Evolutionary conservation across 805 yeast species (phyloP).

Genomic region (Brettanomyces anomalus): DNA sequence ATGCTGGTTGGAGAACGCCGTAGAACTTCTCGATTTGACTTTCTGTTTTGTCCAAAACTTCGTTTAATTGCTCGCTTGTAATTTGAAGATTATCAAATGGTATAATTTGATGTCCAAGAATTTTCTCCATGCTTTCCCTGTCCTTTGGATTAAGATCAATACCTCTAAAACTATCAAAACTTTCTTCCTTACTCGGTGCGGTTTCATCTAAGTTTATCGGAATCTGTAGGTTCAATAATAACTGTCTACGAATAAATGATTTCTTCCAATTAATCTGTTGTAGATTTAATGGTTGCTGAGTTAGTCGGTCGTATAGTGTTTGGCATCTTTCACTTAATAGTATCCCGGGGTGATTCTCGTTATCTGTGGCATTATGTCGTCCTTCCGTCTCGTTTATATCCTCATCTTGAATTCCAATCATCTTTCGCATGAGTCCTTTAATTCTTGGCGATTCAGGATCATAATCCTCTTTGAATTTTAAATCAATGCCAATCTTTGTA

Average conservation of each 20-base stretch:
- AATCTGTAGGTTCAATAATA: slow-evolving; percentile 57
- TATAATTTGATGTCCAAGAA: slow-evolving; percentile 20
- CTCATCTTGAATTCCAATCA: slow-evolving; percentile 3
- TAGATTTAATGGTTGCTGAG: slow-evolving; percentile 32
- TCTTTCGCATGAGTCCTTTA: slow-evolving; percentile 5
- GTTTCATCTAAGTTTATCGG: slow-evolving; percentile 65
- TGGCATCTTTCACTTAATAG: slow-evolving; percentile 17
- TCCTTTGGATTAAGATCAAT: background rate
- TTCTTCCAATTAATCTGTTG: slow-evolving; percentile 63
- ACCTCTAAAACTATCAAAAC: background rate
- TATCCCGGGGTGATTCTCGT: slow-evolving; percentile 2
- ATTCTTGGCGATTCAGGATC: slow-evolving; percentile 3
- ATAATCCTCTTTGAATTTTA: slow-evolving; percentile 5
- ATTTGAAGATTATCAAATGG: slow-evolving; percentile 26
- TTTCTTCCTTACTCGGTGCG: slow-evolving; percentile 5
- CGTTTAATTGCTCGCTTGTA: slow-evolving; percentile 20
- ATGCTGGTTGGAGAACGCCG: slow-evolving; percentile 17
- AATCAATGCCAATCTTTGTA: background rate
- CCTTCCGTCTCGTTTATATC: background rate
- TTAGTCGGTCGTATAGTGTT: slow-evolving; percentile 16
- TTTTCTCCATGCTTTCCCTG: background rate
- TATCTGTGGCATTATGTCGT: background rate
- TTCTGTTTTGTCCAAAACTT: slow-evolving; percentile 17
- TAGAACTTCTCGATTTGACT: slow-evolving; percentile 13
- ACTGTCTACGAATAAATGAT: slow-evolving; percentile 53